Percentiles rank a stretch among this genome's conserved stretches.
phyloP scores from a whole-genome alignment of 208 protist species.

The Crithidia thermophila region DNA sequence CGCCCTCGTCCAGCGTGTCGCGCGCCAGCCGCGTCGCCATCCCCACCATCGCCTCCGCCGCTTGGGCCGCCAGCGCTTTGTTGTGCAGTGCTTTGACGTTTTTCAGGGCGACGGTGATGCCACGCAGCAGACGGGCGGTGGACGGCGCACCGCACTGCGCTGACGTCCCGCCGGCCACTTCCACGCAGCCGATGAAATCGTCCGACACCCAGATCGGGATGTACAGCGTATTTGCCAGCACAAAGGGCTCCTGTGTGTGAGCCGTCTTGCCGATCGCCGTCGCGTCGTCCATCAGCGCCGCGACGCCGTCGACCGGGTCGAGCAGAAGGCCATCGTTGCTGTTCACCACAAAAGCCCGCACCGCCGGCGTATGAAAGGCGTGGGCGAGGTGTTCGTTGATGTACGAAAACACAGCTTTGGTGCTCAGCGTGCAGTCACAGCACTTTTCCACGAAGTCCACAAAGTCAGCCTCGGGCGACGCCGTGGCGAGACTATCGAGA shows the following conservation, averaged over 20 bases:
- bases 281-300: constrained; percentile 43
- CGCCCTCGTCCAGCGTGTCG: constrained; percentile 77
- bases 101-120: constrained; percentile 23
- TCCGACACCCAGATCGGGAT: constrained; percentile 54
- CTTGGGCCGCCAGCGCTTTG: constrained; percentile 44
- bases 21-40: constrained; percentile 84
- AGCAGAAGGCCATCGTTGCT: constrained; percentile 52
- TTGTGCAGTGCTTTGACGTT: constrained; percentile 3
- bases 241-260: constrained; percentile 21
- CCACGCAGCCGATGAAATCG: constrained; percentile 65
- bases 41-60: constrained; percentile 77
- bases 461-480: constrained; percentile 3
- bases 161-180: constrained; percentile 34
- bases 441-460: constrained; percentile 43
- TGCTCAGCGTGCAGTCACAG: constrained; percentile 30
- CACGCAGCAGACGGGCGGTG: constrained; percentile 33
- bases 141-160: background rate
- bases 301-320: constrained; percentile 67
- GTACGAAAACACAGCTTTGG: constrained; percentile 34
- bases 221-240: constrained; percentile 58
- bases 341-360: constrained; percentile 49
- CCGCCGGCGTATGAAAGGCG: constrained; percentile 18
- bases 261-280: constrained; percentile 59
- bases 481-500: constrained; percentile 7
- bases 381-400: constrained; percentile 53